Evolutionary conservation across 306 rosid species (phyloP).

Genomic region (Lotus japonicus): DNA sequence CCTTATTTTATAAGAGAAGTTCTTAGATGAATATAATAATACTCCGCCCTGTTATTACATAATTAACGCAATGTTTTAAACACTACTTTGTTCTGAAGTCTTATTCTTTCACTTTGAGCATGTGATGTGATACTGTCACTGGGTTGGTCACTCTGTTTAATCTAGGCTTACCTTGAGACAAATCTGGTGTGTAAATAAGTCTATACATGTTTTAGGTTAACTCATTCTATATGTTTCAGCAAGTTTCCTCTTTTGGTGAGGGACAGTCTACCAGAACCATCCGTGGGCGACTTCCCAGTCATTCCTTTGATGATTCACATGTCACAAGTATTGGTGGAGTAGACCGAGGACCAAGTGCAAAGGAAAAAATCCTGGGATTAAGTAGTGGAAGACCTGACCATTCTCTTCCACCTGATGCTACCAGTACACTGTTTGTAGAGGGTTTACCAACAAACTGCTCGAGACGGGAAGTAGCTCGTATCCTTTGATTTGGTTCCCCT

Average conservation of each 20-base stretch:
- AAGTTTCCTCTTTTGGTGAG: slow-evolving; percentile 64
- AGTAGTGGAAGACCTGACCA: slow-evolving; percentile 65
- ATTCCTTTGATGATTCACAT: slow-evolving; percentile 60
- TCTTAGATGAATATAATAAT: not conserved
- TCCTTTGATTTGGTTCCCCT: slow-evolving; percentile 38
- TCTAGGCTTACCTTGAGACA: not conserved
- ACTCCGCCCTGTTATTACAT: not conserved
- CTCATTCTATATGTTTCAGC: slow-evolving; percentile 42
- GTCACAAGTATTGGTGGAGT: slow-evolving; percentile 48
- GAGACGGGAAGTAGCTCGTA: slow-evolving; percentile 98
- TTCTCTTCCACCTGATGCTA: slow-evolving; percentile 91
- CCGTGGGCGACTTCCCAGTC: slow-evolving; percentile 50
- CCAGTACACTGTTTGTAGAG: slow-evolving; percentile 88
- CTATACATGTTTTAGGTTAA: slow-evolving; percentile 23
- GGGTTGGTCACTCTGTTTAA: not conserved
- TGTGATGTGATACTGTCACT: not conserved
- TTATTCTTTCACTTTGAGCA: not conserved
- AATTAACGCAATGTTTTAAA: not conserved
- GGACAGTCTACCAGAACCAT: slow-evolving; percentile 71
- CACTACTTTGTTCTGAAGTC: not conserved
- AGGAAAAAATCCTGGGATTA: slow-evolving; percentile 56
- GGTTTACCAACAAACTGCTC: slow-evolving; percentile 89
- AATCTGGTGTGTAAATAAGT: not conserved
- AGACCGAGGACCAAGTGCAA: slow-evolving; percentile 52
- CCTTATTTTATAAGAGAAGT: not conserved